These are phyloP conservation scores for Heliamphora pulchella DNA, from an alignment of 179 eudicot species.

Conservation along the genomic window DNA sequence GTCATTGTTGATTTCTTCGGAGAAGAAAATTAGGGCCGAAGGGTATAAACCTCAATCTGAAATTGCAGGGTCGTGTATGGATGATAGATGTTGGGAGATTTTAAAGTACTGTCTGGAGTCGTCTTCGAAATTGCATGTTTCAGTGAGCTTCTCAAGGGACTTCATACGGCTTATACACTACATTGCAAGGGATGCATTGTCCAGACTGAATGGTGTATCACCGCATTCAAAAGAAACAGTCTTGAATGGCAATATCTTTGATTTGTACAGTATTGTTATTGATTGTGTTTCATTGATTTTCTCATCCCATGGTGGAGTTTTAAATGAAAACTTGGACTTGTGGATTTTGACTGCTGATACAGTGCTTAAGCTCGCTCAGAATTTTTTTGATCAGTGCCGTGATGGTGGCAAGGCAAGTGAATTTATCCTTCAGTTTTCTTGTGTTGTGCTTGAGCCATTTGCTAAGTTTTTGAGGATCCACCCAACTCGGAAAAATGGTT, in stretches of 20 bases:
- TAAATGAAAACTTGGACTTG: constrained; percentile 62
- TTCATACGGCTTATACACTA: constrained; percentile 60
- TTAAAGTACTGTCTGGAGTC: constrained; percentile 73
- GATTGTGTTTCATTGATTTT: constrained; percentile 54
- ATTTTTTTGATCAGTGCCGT: constrained; percentile 27
- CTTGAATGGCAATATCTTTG: constrained; percentile 22
- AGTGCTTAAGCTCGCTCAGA: constrained; percentile 47
- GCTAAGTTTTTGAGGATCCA: constrained; percentile 67
- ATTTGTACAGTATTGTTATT: constrained; percentile 37
- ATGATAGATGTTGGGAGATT: constrained; percentile 75
- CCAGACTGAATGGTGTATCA: constrained; percentile 23
- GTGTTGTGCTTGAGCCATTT: constrained; percentile 69
- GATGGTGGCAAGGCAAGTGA: constrained; percentile 35
- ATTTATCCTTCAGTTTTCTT: constrained; percentile 40
- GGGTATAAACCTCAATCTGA: constrained; percentile 30
- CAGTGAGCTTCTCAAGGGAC: constrained; percentile 56
- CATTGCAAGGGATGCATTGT: constrained; percentile 34
- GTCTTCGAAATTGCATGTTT: constrained; percentile 34
- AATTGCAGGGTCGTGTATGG: constrained; percentile 46
- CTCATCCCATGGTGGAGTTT: constrained; percentile 50
- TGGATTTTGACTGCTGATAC: constrained; percentile 54
- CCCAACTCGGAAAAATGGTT: constrained; percentile 67
- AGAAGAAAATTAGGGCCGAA: constrained; percentile 45
- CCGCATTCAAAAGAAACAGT: constrained; percentile 14
- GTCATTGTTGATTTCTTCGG: constrained; percentile 55